Evolutionary conservation across 2,329 filamentous ascomycete species (phyloP).

Genomic region (Pseudohalonectria lignicola): DNA sequence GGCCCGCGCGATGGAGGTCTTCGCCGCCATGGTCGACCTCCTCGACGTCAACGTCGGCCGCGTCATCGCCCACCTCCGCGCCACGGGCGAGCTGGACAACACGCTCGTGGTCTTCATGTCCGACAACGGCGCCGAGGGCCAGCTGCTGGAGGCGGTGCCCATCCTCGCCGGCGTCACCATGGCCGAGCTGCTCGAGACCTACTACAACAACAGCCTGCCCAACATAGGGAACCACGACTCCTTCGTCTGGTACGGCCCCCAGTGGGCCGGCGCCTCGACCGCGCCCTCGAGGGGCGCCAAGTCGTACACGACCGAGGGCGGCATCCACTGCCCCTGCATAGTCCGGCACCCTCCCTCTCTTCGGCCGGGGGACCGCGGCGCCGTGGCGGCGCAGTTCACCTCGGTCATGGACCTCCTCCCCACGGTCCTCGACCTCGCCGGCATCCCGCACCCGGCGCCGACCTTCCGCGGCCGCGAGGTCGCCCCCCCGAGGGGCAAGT

Average conservation of each 20-base stretch:
- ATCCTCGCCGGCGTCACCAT: constrained; percentile 9
- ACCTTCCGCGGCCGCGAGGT: constrained; percentile 26
- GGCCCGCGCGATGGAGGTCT: constrained; percentile 47
- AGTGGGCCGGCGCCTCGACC: constrained; percentile 31
- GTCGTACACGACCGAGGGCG: constrained; percentile 32
- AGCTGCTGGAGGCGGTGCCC: constrained; percentile 6
- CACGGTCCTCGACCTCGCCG: constrained; percentile 35
- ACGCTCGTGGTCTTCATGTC: constrained; percentile 21
- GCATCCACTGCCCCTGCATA: constrained; percentile 35
- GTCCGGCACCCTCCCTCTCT: constrained; percentile 19
- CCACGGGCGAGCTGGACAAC: constrained; percentile 48
- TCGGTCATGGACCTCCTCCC: constrained; percentile 41
- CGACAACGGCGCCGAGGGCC: constrained; percentile 8
- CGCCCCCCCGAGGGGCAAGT: constrained; percentile 19
- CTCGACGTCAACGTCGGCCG: constrained; percentile 50
- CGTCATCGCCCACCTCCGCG: constrained; percentile 42
- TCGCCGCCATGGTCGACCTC: constrained; percentile 51
- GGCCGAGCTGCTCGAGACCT: constrained; percentile 25
- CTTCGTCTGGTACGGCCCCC: constrained; percentile 47
- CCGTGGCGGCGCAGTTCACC: constrained; percentile 36
- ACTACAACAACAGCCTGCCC: constrained; percentile 44
- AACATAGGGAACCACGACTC: constrained; percentile 42
- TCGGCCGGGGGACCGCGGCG: constrained; percentile 16
- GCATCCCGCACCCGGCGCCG: constrained; percentile 38
- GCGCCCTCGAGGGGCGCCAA: constrained; percentile 17